phyloP scores from a whole-genome alignment of 139 green algal species.

The Gonium pectorale region DNA sequence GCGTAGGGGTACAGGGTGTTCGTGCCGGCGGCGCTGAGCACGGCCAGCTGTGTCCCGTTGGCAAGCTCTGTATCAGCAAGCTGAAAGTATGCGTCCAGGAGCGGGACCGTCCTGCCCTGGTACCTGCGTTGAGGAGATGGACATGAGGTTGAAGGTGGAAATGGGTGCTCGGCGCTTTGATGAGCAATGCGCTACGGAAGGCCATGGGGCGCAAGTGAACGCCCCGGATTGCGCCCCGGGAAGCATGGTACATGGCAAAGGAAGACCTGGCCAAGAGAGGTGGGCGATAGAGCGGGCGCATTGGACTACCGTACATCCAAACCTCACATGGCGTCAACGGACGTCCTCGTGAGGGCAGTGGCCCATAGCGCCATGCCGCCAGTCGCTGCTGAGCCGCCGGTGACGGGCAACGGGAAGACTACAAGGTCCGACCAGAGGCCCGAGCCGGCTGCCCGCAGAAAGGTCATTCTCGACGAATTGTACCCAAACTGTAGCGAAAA shows the following conservation, averaged over 20 bases:
- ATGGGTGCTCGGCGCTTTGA: too few relatives aligned
- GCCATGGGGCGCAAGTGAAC: too few relatives aligned
- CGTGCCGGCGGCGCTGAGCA: neutral
- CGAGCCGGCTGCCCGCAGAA: slow-evolving; percentile 8
- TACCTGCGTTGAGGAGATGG: slow-evolving; percentile 31
- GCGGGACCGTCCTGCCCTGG: slow-evolving; percentile 9
- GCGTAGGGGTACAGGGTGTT: neutral
- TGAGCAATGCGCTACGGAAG: too few relatives aligned
- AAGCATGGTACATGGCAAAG: too few relatives aligned
- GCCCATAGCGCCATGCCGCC: slow-evolving; percentile 14
- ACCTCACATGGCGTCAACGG: neutral
- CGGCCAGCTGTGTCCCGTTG: neutral
- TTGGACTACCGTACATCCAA: too few relatives aligned
- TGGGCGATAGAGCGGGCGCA: too few relatives aligned
- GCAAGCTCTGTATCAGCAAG: neutral
- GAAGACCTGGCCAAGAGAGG: too few relatives aligned
- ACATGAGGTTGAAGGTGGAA: too few relatives aligned
- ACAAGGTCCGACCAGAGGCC: slow-evolving; percentile 42
- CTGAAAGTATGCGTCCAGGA: slow-evolving; percentile 44
- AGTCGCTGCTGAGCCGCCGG: neutral
- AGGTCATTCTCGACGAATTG: slow-evolving; percentile 5
- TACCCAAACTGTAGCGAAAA: slow-evolving; percentile 20
- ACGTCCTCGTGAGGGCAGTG: neutral
- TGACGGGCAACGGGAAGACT: neutral
- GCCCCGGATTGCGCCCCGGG: too few relatives aligned